A percentile compares a stretch with the other conserved stretches of the same genome.
Conservation (phyloP, 108 stramenopile species). For the Cyclotella distinguenda region DNA sequence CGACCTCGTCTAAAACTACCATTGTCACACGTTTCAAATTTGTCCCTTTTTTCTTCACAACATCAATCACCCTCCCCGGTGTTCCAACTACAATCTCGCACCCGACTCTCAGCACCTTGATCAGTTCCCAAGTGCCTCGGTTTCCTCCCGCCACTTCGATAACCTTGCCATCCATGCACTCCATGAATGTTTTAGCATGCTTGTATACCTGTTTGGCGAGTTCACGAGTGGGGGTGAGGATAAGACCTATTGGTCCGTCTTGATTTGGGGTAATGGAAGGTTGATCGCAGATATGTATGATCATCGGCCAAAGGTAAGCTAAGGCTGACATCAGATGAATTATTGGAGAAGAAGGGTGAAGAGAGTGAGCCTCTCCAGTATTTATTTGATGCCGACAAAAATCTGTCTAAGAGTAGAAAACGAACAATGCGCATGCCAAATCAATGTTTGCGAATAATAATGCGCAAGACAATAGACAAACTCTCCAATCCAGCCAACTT, state of each 20-base stretch:
- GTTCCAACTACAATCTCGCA: constrained; percentile 91
- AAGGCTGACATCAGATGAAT: constrained; percentile 33
- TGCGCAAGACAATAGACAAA: too few relatives aligned
- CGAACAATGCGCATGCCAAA: too few relatives aligned
- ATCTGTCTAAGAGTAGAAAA: not conserved
- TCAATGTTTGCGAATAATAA: too few relatives aligned
- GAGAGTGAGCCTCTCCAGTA: not conserved
- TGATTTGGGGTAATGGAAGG: constrained; percentile 26
- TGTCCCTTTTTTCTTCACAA: constrained; percentile 65
- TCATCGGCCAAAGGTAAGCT: constrained; percentile 87
- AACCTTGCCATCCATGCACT: constrained; percentile 44
- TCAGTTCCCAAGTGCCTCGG: constrained; percentile 66
- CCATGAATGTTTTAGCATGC: constrained; percentile 52
- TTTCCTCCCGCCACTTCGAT: constrained; percentile 73
- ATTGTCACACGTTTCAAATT: constrained; percentile 56
- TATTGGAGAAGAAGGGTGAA: not conserved
- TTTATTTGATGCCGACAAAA: not conserved
- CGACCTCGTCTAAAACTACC: constrained; percentile 55
- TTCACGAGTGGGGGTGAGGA: constrained; percentile 96
- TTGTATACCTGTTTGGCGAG: constrained; percentile 89
- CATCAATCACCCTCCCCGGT: constrained; percentile 95
- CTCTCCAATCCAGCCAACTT: not conserved
- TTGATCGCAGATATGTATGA: constrained; percentile 70
- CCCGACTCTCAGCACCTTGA: constrained; percentile 54
- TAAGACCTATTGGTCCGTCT: constrained; percentile 54